Evolutionary conservation across 1,139 yeast species (phyloP), one percentile per base, ranked within the genome.

Genomic region (Yamadazyma trypodendri): DNA sequence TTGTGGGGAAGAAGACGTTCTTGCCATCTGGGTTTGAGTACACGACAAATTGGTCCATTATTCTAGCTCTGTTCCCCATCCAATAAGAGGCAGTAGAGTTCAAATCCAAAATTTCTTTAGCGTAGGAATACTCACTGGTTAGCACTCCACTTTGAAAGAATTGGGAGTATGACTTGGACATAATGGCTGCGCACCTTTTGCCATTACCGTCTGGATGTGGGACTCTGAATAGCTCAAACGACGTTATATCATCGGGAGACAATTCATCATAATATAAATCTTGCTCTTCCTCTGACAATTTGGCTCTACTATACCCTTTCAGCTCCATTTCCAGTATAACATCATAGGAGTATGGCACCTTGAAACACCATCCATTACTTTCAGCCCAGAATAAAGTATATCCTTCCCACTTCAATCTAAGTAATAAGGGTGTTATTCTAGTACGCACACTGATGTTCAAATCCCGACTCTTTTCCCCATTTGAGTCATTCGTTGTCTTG

Each of bases 141-240:
- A 94, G 60, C 0, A 79, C 62, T 0, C 87, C 90, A 40, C 79
- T 77, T 42, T 89, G 97, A 55, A 87, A 90, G 50, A 72, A 78
- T 30, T 78, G 65, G 21, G 83, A 57, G 53, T 83, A 92, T 3
- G 81, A 72, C 54, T 92, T 92, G 31, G 96, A 80, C 63, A 94
- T 69, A 9, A 95, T 72, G n/a, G 79, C 75, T 0, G 95, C 79
- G 41, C 95, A 84, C 47, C 95, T 72, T 28, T 79, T 79, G 1
- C 60, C 61, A 2, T 87, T 84, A 0, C 97, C 97, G 43, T 84
- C 87, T 12, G 92, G 90, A 56, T 92, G 97, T 0, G 97, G 97
- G n/a, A 94, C 69, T 55, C 82, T 85, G 63, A 88, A 77, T 18
- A 76, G 54, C 33, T 63, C 67, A 45, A 43, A 68, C 9, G 45